Percentiles rank a stretch among this genome's conserved stretches.
These are phyloP conservation scores for Rhizodiscina lignyota DNA, from an alignment of 495 filamentous ascomycete species.

Conservation along the genomic window DNA sequence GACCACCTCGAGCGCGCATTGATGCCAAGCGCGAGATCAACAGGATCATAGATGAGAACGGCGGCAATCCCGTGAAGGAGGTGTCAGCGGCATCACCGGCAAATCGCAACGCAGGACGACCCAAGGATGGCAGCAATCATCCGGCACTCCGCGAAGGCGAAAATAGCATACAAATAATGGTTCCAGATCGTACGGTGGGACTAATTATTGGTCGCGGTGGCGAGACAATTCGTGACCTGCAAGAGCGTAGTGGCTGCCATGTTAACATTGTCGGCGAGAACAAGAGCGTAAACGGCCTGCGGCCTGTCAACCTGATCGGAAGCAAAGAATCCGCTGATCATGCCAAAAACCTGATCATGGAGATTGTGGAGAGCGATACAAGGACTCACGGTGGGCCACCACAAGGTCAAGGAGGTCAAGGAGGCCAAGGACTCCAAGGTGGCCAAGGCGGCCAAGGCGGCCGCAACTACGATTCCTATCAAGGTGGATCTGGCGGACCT, in stretches of 20 bases:
- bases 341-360: conserved; percentile 66
- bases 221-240: conserved; percentile 77
- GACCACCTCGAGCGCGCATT: conserved; percentile 43
- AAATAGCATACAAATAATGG: conserved; percentile 67
- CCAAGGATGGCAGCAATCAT: conserved; percentile 23
- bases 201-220: conserved; percentile 73
- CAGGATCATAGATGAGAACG: conserved; percentile 69
- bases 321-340: conserved; percentile 42
- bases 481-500: too few species aligned
- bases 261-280: conserved; percentile 79
- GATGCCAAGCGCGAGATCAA: conserved; percentile 60
- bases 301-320: conserved; percentile 74
- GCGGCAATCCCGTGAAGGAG: conserved; percentile 32
- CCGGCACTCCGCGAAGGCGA: conserved; percentile 51
- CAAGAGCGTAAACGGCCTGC: conserved; percentile 67
- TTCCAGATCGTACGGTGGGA: conserved; percentile 75
- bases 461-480: conserved; percentile 11
- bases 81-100: neutral
- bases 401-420: neutral
- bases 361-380: conserved; percentile 76
- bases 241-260: conserved; percentile 70
- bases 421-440: neutral
- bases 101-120: conserved; percentile 6
- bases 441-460: conserved; percentile 1
- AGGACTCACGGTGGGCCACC: conserved; percentile 21